A percentile compares a stretch with the other conserved stretches of the same genome.
Conservation (phyloP, 768 basidiomycete genomes). For the Fistulinella prunicolor region DNA sequence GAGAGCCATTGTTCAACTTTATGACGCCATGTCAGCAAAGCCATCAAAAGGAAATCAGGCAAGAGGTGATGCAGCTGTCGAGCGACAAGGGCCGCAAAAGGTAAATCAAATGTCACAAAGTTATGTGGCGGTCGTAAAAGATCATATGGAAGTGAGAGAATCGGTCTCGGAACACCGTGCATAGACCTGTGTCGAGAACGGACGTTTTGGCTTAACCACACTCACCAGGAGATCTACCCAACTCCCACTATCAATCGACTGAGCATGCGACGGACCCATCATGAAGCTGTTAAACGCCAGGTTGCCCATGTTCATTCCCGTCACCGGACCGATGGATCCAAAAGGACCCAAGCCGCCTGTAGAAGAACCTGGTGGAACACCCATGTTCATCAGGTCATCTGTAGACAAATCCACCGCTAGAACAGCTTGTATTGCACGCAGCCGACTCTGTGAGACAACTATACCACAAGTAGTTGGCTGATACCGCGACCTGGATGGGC, state of each 20-base stretch:
- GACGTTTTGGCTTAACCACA: slow-evolving; percentile 1
- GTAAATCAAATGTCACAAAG: neutral
- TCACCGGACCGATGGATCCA: slow-evolving; percentile 18
- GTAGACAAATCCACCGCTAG: slow-evolving; percentile 34
- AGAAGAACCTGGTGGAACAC: slow-evolving; percentile 12
- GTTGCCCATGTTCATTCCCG: slow-evolving; percentile 23
- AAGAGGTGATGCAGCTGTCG: neutral
- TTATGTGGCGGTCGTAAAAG: neutral
- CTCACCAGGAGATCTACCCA: slow-evolving; percentile 34
- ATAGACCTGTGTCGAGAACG: neutral
- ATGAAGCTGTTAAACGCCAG: slow-evolving; percentile 25
- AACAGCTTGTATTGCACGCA: slow-evolving; percentile 73
- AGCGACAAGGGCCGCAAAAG: neutral
- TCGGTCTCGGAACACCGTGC: neutral
- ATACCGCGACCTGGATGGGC: slow-evolving; percentile 24
- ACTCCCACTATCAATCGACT: slow-evolving; percentile 18
- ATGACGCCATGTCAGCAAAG: slow-evolving; percentile 11
- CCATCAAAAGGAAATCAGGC: neutral
- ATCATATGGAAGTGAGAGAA: neutral
- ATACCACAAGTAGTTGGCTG: slow-evolving; percentile 51
- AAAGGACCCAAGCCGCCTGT: slow-evolving; percentile 19
- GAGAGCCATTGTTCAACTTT: slow-evolving; percentile 55
- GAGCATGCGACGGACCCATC: slow-evolving; percentile 22
- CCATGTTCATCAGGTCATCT: slow-evolving; percentile 26
- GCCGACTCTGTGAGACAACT: slow-evolving; percentile 68